These are phyloP conservation scores for Lenwebbia sp. DNA, from an alignment of 345 rosid species.

Conservation along the genomic window DNA sequence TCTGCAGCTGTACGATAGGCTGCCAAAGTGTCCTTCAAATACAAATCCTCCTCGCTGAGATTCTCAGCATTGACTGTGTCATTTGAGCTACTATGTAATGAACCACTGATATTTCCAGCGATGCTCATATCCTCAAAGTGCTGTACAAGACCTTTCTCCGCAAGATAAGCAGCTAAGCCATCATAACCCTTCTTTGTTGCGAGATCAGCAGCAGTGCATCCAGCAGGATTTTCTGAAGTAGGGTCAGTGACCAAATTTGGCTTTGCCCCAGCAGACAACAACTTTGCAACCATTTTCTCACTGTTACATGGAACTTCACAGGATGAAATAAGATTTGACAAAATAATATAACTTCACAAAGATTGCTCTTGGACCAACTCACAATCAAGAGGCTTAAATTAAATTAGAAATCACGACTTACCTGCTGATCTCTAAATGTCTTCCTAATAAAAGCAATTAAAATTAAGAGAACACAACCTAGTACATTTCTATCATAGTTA, in stretches of 20 bases:
- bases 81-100: slow-evolving; percentile 34
- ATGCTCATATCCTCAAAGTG: slow-evolving; percentile 75
- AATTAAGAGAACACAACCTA: not conserved
- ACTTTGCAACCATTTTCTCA: slow-evolving; percentile 85
- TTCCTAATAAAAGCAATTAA: not conserved
- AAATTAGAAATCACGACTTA: not conserved
- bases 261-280: slow-evolving; percentile 86
- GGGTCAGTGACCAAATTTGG: slow-evolving; percentile 88
- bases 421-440: not conserved
- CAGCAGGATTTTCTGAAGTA: slow-evolving; percentile 50
- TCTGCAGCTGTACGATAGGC: slow-evolving; percentile 86
- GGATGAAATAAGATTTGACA: not conserved
- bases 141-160: slow-evolving; percentile 73
- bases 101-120: slow-evolving; percentile 79
- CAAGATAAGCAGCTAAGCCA: slow-evolving; percentile 82
- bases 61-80: slow-evolving; percentile 21
- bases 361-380: not conserved
- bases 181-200: slow-evolving; percentile 68
- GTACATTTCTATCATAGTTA: not conserved
- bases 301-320: slow-evolving; percentile 27
- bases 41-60: slow-evolving; percentile 49
- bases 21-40: slow-evolving; percentile 62
- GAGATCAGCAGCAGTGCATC: slow-evolving; percentile 80
- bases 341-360: not conserved
- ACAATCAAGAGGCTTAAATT: not conserved